Base-by-base conservation (phyloP, 2,329 filamentous ascomycete species). In the Nakataea oryzae region DNA sequence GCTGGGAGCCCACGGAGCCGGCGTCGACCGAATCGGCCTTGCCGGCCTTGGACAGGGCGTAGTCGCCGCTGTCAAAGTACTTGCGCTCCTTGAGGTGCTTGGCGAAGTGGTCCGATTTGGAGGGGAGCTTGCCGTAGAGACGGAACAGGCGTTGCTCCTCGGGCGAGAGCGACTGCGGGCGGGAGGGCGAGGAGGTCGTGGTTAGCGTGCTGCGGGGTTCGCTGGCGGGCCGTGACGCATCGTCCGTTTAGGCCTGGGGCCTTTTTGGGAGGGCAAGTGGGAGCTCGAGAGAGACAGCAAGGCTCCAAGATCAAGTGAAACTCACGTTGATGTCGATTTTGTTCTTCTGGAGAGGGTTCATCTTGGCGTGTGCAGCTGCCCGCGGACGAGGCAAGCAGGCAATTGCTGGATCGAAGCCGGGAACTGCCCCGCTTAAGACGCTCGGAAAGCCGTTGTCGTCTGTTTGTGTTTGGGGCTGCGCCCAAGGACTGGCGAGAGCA, bases 21-120 rank as follows among this genome's bases (percentile, higher is more conserved):
- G 96, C 91, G 72, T 96, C 93, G 71, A 95, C 89, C 73, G 95
- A 90, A 72, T 93, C 90, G 74, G 91, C 92, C 80, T 97, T 97
- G 77, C 95, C 95, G 64, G 95, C 95, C 81, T 97, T 96, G 76
- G 90, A 93, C 79, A 96, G 90, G 72, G 93, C 93, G 72, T 96
- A 97, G 79, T 97, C 92, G 72, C 92, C 93, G 64, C 90, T 95
- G 80, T 97, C 92, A 77, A 97, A 97, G 80, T 96, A 97, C 80
- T 96, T 99, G 81, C 95, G 93, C 76, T 97, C 95, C 84, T 97
- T 97, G 74, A 97, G 86, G 74, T 97, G 96, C 82, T 97, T 97
- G 81, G 96, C 92, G 70, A 97, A 88, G 71, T 97, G 85, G 76
- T 97, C 93, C 75, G 93, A 96, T 76, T 95, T 95, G 76, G 90